phyloP scores from a whole-genome alignment of 2,329 filamentous ascomycete species.

The Penicillium sp. region DNA sequence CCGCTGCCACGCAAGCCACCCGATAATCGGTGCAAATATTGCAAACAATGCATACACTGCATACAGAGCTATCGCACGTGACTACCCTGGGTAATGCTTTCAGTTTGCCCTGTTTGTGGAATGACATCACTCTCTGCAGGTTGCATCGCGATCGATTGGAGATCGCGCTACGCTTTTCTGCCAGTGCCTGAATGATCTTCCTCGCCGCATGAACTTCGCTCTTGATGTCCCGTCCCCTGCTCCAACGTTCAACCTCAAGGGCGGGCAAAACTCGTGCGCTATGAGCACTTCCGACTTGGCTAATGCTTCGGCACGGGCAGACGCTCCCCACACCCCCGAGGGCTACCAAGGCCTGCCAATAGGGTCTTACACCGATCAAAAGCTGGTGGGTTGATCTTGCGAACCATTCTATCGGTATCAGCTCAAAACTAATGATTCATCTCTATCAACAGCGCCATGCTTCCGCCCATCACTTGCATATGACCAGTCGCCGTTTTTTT shows the following conservation, averaged over 20 bases:
- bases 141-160: constrained; percentile 22
- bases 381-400: constrained; percentile 48
- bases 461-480: constrained; percentile 63
- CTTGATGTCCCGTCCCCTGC: constrained; percentile 8
- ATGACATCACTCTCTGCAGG: constrained; percentile 36
- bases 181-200: constrained; percentile 16
- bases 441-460: constrained; percentile 57
- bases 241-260: neutral
- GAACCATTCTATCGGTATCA: neutral
- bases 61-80: neutral
- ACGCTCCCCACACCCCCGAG: constrained; percentile 25
- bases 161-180: constrained; percentile 16
- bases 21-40: constrained; percentile 26
- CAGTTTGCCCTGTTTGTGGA: constrained; percentile 18
- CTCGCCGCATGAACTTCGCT: constrained; percentile 10
- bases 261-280: constrained; percentile 18
- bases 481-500: constrained; percentile 66
- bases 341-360: constrained; percentile 45
- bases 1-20: constrained; percentile 34
- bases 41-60: constrained; percentile 32
- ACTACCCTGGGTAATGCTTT: neutral
- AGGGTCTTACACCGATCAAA: constrained; percentile 59
- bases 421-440: constrained; percentile 5
- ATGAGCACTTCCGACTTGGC: constrained; percentile 34
- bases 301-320: constrained; percentile 21